Evolutionary conservation across 352 stramenopile species (phyloP).

Genomic region (Phytophthora crassamura): DNA sequence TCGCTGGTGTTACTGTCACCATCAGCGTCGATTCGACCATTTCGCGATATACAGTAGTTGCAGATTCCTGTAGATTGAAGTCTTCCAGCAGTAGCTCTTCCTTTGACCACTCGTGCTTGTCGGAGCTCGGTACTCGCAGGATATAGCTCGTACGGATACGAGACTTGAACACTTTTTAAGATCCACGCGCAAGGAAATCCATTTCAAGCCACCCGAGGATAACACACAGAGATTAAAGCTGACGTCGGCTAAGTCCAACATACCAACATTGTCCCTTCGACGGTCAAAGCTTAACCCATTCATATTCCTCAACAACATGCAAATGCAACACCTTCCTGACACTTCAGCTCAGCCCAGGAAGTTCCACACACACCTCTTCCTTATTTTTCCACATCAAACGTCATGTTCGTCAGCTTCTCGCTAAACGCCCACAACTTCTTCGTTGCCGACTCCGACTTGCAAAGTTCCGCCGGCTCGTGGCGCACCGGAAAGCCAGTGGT

Average conservation of each 20-base stretch:
- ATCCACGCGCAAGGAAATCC: slow-evolving; percentile 69
- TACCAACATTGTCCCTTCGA: too few relatives aligned
- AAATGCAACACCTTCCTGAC: too few relatives aligned
- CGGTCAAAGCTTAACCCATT: too few relatives aligned
- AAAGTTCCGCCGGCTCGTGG: slow-evolving; percentile 38
- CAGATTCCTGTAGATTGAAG: slow-evolving; percentile 56
- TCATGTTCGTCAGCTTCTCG: slow-evolving; percentile 38
- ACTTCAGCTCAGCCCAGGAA: too few relatives aligned
- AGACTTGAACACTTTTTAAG: slow-evolving; percentile 53
- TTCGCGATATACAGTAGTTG: slow-evolving; percentile 2
- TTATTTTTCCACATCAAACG: slow-evolving; percentile 25
- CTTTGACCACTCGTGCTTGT: slow-evolving; percentile 70
- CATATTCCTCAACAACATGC: too few relatives aligned
- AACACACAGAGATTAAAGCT: too few relatives aligned
- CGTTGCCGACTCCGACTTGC: slow-evolving; percentile 32
- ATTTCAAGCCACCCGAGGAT: slow-evolving; percentile 15
- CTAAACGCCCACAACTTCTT: slow-evolving; percentile 55
- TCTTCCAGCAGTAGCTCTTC: slow-evolving; percentile 73
- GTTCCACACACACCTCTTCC: too few relatives aligned
- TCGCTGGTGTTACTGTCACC: slow-evolving; percentile 28
- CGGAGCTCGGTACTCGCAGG: slow-evolving; percentile 63
- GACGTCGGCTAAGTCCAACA: neutral
- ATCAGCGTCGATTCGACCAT: slow-evolving; percentile 2
- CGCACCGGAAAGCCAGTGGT: slow-evolving; percentile 35
- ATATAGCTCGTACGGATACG: slow-evolving; percentile 83